Evolutionary conservation across 176 grass and related monocot genomes (phyloP).

Genomic region (Oryza australiensis): DNA sequence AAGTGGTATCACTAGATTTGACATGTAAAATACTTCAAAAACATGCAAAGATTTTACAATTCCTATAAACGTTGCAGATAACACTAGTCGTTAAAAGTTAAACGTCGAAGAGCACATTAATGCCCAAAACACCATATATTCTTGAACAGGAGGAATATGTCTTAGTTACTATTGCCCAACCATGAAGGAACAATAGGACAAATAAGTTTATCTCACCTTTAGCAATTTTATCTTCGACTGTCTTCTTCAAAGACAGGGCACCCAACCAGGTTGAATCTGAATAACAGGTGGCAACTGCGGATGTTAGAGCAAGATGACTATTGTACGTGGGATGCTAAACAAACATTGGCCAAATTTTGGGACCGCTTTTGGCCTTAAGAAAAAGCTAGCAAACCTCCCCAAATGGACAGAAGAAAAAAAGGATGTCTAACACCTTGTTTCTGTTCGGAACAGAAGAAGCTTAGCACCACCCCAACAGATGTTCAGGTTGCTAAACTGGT

Average conservation of each 20-base stretch:
- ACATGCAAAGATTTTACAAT: background rate
- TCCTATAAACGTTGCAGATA: background rate
- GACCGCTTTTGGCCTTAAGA: background rate
- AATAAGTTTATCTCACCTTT: conserved; percentile 45
- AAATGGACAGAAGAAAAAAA: background rate
- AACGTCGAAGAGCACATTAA: background rate
- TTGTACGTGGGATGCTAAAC: background rate
- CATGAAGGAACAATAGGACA: background rate
- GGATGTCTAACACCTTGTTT: background rate
- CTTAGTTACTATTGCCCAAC: background rate
- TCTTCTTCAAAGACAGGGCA: conserved; percentile 53
- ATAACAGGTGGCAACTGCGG: background rate
- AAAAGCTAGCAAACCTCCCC: too few species aligned
- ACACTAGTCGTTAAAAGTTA: background rate
- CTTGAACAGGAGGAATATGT: background rate
- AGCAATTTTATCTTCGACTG: conserved; percentile 54
- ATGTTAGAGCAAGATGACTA: background rate
- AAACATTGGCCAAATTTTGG: too few species aligned
- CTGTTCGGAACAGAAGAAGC: background rate
- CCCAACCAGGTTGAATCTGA: conserved; percentile 61
- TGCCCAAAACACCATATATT: background rate
- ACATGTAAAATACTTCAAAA: background rate
- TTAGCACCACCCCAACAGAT: background rate
- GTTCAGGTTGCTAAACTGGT: background rate
- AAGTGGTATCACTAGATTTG: background rate